These are phyloP conservation scores for Alternaria brassicicola DNA, from an alignment of 2,329 filamentous ascomycete genomes.

Conservation along the genomic window DNA sequence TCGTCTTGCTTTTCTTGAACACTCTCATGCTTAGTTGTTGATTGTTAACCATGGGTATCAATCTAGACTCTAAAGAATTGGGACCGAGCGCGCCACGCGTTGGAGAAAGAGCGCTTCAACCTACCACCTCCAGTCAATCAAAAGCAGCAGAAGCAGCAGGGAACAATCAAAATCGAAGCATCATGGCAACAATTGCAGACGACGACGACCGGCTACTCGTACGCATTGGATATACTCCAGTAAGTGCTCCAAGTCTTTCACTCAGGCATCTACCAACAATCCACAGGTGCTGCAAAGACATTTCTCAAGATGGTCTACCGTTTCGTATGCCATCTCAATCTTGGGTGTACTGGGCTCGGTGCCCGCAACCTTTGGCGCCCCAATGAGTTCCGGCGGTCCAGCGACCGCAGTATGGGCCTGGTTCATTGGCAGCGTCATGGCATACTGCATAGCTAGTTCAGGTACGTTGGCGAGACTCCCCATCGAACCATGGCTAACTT, in stretches of 20 bases:
- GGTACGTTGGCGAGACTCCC: conserved; percentile 40
- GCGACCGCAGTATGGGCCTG: conserved; percentile 70
- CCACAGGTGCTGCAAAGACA: conserved; percentile 64
- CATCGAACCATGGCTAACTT: background rate
- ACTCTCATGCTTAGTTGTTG: conserved; percentile 30
- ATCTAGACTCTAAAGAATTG: conserved; percentile 30
- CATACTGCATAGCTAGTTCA: conserved; percentile 67
- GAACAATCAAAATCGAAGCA: conserved; percentile 18
- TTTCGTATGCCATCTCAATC: conserved; percentile 71
- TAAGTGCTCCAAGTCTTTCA: conserved; percentile 38
- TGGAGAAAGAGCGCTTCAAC: conserved; percentile 22
- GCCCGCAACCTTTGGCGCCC: conserved; percentile 66
- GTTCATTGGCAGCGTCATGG: conserved; percentile 68
- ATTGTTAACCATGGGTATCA: conserved; percentile 39
- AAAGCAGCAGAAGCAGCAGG: conserved; percentile 33
- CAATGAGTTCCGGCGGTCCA: conserved; percentile 64
- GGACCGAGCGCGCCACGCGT: conserved; percentile 13
- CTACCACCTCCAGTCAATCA: conserved; percentile 27
- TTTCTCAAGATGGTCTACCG: conserved; percentile 70
- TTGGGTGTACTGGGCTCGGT: conserved; percentile 69
- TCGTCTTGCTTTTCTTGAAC: conserved; percentile 8
- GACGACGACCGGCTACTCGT: conserved; percentile 66
- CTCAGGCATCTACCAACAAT: conserved; percentile 23
- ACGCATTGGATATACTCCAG: conserved; percentile 68
- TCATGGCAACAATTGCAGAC: conserved; percentile 60